Evolutionary conservation across 805 yeast species (phyloP).

Genomic region (Sugiyamaella chiloensis): DNA sequence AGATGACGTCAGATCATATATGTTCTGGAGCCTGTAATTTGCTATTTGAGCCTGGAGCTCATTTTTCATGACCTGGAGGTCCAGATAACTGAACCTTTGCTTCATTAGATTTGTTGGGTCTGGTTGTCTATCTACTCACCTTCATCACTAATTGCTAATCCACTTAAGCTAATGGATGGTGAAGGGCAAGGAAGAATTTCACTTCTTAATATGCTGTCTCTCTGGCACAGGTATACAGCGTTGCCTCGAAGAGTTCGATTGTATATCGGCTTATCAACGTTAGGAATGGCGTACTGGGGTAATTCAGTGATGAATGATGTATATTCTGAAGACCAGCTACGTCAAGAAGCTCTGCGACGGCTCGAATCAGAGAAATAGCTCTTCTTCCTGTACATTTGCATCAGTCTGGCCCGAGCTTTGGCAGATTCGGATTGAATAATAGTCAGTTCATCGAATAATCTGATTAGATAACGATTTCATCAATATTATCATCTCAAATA

Average conservation of each 20-base stretch:
- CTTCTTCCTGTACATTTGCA: no score
- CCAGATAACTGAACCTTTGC: conserved; percentile 86
- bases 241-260: conserved; percentile 22
- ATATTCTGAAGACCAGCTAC: conserved; percentile 19
- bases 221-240: conserved; percentile 21
- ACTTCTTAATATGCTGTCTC: conserved; percentile 2
- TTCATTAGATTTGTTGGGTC: conserved; percentile 31
- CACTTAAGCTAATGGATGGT: neutral
- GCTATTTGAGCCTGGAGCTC: conserved; percentile 60
- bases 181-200: neutral
- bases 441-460: no score
- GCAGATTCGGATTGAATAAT: no score
- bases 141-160: conserved; percentile 4
- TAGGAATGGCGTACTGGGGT: conserved; percentile 24
- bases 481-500: no score
- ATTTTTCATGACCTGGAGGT: conserved; percentile 63
- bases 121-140: neutral
- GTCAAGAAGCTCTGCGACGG: conserved; percentile 25
- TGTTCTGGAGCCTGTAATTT: conserved; percentile 74
- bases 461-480: no score
- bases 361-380: conserved; percentile 11
- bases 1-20: conserved; percentile 74
- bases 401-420: no score
- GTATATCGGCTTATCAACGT: conserved; percentile 24
- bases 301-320: conserved; percentile 20